Conservation (phyloP, 495 filamentous ascomycete species). For the Jackrogersella minutella region DNA sequence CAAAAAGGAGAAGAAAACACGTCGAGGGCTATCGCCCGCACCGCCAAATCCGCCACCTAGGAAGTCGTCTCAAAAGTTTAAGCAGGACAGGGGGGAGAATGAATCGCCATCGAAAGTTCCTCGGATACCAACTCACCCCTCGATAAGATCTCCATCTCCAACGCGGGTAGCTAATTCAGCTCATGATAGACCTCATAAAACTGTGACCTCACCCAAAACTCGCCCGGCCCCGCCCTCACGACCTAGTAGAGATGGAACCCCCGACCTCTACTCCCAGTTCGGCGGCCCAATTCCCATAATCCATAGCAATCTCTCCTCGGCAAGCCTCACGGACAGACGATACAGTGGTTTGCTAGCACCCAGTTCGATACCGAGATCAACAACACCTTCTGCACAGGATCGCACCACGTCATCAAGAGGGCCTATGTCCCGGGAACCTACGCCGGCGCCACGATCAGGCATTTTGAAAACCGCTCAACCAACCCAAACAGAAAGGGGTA, state of each 20-base stretch:
- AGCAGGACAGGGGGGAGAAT: conserved; percentile 48
- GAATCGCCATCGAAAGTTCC: conserved; percentile 43
- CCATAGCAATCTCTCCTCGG: conserved; percentile 74
- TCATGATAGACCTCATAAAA: conserved; percentile 35
- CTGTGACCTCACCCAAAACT: conserved; percentile 44
- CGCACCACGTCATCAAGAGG: conserved; percentile 38
- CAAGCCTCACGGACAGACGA: conserved; percentile 55
- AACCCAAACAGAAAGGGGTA: conserved; percentile 46
- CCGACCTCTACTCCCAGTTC: conserved; percentile 65
- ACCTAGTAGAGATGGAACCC: conserved; percentile 84
- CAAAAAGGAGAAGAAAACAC: conserved; percentile 55
- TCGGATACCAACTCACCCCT: conserved; percentile 42
- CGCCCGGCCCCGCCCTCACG: conserved; percentile 60
- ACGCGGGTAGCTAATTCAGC: conserved; percentile 34
- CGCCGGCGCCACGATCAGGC: conserved; percentile 48
- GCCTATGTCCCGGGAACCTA: conserved; percentile 48
- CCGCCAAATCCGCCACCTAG: conserved; percentile 69
- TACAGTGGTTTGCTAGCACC: conserved; percentile 51
- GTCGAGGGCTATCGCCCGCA: conserved; percentile 56
- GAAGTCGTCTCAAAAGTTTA: conserved; percentile 68
- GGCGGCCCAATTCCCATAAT: conserved; percentile 72
- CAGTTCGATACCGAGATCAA: conserved; percentile 42
- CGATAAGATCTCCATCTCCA: conserved; percentile 45
- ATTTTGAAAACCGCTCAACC: conserved; percentile 28
- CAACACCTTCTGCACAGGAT: conserved; percentile 41